phyloP scores from a whole-genome alignment of 1,139 yeast species.

The Casaregolazyma lundiana region DNA sequence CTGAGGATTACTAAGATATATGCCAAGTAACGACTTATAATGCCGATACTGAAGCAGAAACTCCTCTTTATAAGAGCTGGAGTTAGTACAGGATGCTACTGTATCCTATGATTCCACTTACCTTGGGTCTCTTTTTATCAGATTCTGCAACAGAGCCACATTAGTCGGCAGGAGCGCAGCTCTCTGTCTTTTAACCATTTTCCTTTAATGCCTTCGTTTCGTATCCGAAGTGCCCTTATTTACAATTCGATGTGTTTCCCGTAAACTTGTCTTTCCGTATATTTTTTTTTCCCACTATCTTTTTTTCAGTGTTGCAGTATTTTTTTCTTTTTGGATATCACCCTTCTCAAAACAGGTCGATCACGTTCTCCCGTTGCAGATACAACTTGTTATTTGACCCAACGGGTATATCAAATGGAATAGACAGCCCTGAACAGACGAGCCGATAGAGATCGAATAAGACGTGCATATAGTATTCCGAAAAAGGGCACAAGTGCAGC shows the following conservation, averaged over 20 bases:
- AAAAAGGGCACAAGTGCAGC: background rate
- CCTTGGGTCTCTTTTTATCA: conserved; percentile 86
- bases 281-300: no score
- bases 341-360: background rate
- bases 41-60: conserved; percentile 88
- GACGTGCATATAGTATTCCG: background rate
- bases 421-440: background rate
- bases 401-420: background rate
- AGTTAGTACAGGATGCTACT: conserved; percentile 2
- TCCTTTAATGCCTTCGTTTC: no score
- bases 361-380: conserved; percentile 1
- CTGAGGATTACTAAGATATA: conserved; percentile 59
- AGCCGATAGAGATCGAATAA: background rate
- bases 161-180: conserved; percentile 90
- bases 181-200: conserved; percentile 82
- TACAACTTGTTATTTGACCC: background rate
- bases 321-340: background rate
- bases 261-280: no score
- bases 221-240: no score
- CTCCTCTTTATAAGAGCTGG: conserved; percentile 78
- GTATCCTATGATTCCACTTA: background rate
- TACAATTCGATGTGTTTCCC: no score
- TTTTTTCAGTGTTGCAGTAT: no score
- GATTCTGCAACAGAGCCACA: conserved; percentile 83
- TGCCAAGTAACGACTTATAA: conserved; percentile 83